Evolutionary conservation across 768 basidiomycete genomes (phyloP).

Genomic region (Rhizopogon vinicolor): DNA sequence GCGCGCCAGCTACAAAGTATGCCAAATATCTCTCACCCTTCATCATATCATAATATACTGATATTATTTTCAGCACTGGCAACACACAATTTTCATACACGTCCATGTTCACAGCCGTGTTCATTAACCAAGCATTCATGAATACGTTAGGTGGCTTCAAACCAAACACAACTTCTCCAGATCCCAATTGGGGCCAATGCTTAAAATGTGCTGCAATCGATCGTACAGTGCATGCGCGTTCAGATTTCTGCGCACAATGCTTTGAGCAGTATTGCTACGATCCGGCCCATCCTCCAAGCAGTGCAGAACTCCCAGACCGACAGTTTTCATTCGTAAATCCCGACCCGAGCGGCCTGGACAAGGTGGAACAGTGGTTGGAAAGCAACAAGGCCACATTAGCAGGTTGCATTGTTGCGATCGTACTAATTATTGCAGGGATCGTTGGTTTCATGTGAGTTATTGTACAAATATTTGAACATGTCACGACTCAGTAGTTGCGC

Average conservation of each 20-base stretch:
- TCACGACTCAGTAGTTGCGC: neutral
- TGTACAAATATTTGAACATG: neutral
- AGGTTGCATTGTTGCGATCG: conserved; percentile 41
- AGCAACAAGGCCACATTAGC: conserved; percentile 43
- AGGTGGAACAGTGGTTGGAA: conserved; percentile 39
- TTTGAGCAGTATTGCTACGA: conserved; percentile 56
- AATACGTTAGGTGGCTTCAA: conserved; percentile 58
- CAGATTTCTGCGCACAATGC: conserved; percentile 52
- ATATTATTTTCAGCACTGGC: conserved; percentile 34
- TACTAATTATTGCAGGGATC: conserved; percentile 34
- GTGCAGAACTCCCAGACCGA: conserved; percentile 32
- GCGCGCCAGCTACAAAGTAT: conserved; percentile 63
- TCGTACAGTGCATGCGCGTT: conserved; percentile 37
- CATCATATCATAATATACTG: conserved; percentile 5
- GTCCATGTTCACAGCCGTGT: conserved; percentile 44
- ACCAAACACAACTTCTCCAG: conserved; percentile 53
- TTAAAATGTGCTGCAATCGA: conserved; percentile 63
- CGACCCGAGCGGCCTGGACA: conserved; percentile 44
- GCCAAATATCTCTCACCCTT: conserved; percentile 8
- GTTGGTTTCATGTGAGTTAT: conserved; percentile 30
- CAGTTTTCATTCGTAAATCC: conserved; percentile 48
- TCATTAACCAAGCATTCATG: conserved; percentile 56
- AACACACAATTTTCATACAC: conserved; percentile 63
- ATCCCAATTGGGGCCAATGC: conserved; percentile 49
- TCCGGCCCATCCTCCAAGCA: conserved; percentile 56